These are phyloP conservation scores for Thuja plicata DNA, from an alignment of 83 land plant genomes.

Conservation along the genomic window DNA sequence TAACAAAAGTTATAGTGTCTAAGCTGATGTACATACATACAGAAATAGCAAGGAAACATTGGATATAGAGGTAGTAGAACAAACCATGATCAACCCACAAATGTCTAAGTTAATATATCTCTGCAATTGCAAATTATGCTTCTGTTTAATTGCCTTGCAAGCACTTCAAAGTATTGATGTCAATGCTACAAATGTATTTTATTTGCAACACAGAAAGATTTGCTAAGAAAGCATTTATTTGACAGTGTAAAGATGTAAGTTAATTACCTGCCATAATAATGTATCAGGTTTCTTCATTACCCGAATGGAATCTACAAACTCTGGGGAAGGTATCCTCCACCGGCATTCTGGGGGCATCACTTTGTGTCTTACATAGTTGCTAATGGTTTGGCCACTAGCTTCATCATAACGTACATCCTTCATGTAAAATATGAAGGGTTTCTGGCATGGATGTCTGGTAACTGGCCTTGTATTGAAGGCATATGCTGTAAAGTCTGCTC, in stretches of 20 bases:
- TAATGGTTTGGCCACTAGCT: conserved; percentile 24
- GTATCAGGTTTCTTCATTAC: conserved; percentile 38
- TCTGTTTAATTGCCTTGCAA: not conserved
- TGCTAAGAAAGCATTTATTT: not conserved
- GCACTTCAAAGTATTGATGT: not conserved
- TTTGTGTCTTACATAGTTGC: conserved; percentile 19
- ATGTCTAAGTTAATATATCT: not conserved
- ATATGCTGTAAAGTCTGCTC: conserved; percentile 48
- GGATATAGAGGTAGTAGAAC: not conserved
- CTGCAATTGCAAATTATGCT: not conserved
- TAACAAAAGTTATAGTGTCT: not conserved
- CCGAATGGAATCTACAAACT: conserved; percentile 20
- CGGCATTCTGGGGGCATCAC: conserved; percentile 27
- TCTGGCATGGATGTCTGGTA: conserved; percentile 46
- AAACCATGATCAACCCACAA: not conserved
- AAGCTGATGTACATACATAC: not conserved
- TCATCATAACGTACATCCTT: conserved; percentile 14
- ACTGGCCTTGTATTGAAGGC: conserved; percentile 70
- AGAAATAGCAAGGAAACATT: not conserved
- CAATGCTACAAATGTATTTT: not conserved
- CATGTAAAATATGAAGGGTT: conserved; percentile 52
- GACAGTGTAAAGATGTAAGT: not conserved
- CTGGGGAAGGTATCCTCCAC: conserved; percentile 49
- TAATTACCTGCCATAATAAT: conserved; percentile 41
- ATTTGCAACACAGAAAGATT: not conserved